Conservation (phyloP, 495 filamentous ascomycete genomes). For the Neurospora sp. region DNA sequence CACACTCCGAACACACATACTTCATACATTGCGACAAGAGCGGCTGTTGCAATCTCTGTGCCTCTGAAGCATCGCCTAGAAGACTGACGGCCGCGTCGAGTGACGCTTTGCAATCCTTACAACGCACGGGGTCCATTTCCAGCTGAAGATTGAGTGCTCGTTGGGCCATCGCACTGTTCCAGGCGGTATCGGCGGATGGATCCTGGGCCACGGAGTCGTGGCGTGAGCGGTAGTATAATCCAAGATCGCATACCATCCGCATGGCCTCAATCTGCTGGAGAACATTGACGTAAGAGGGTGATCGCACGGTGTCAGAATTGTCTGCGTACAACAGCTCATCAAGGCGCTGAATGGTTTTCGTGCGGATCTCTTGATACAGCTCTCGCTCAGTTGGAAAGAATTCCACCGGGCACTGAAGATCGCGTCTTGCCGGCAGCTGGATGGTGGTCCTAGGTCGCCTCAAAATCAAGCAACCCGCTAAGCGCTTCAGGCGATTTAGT, state of each 20-base stretch:
- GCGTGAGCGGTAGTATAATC: constrained; percentile 17
- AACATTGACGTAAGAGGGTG: constrained; percentile 19
- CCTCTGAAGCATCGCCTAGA: not conserved
- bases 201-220: not conserved
- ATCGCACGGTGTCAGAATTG: not conserved
- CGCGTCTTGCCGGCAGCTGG: constrained; percentile 17
- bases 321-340: constrained; percentile 9
- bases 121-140: constrained; percentile 5
- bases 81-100: not conserved
- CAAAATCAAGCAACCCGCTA: constrained; percentile 23
- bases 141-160: constrained; percentile 15
- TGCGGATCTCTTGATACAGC: constrained; percentile 18
- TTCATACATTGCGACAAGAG: constrained; percentile 11
- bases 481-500: constrained; percentile 25
- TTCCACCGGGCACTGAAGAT: constrained; percentile 14
- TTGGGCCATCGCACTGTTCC: constrained; percentile 13
- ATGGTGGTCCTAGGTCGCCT: constrained; percentile 27
- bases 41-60: not conserved
- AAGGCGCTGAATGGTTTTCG: constrained; percentile 12
- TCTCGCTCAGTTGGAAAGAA: constrained; percentile 21
- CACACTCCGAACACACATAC: constrained; percentile 13
- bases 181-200: not conserved
- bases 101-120: not conserved
- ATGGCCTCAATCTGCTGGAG: constrained; percentile 33
- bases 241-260: constrained; percentile 32